Conservation (phyloP, 1,284 basidiomycete genomes). For the Apiotrichum brassicae region DNA sequence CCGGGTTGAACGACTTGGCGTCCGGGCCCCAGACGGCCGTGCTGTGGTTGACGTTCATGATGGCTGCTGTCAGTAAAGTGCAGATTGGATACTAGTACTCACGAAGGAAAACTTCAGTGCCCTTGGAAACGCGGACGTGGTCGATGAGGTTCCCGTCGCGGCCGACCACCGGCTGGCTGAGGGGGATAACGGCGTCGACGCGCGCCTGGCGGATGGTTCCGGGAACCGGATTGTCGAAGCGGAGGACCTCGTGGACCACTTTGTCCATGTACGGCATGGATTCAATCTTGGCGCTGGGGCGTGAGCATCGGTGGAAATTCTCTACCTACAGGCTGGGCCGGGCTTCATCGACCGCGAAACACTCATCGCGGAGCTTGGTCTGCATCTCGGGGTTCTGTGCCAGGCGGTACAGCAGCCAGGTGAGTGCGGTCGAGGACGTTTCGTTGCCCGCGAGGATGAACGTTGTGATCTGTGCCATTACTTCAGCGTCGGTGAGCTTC, state of each 20-base stretch:
- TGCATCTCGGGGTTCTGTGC: slow-evolving; percentile 55
- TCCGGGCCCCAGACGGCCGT: slow-evolving; percentile 62
- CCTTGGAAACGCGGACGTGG: slow-evolving; percentile 33
- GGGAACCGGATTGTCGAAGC: slow-evolving; percentile 62
- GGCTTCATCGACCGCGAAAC: slow-evolving; percentile 47
- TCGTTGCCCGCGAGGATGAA: slow-evolving; percentile 65
- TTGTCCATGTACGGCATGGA: slow-evolving; percentile 55
- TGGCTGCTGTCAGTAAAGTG: slow-evolving; percentile 24
- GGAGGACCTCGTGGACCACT: slow-evolving; percentile 62
- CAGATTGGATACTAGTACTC: slow-evolving; percentile 39
- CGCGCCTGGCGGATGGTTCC: slow-evolving; percentile 57
- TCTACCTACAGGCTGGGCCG: slow-evolving; percentile 5
- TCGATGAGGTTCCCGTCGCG: slow-evolving; percentile 44
- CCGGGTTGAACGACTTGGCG: slow-evolving; percentile 55
- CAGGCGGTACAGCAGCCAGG: slow-evolving; percentile 70
- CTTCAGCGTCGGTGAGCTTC: slow-evolving; percentile 59
- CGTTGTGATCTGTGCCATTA: slow-evolving; percentile 68
- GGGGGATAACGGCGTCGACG: slow-evolving; percentile 58
- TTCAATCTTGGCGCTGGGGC: slow-evolving; percentile 35
- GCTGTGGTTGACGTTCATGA: slow-evolving; percentile 57
- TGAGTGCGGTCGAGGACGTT: slow-evolving; percentile 63
- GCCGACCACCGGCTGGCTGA: slow-evolving; percentile 47
- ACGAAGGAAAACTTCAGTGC: slow-evolving; percentile 41
- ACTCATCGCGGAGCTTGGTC: slow-evolving; percentile 56
- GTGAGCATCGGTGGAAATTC: too few species aligned